phyloP scores from a whole-genome alignment of 208 protist species.

The Balamuthia mandrillaris region DNA sequence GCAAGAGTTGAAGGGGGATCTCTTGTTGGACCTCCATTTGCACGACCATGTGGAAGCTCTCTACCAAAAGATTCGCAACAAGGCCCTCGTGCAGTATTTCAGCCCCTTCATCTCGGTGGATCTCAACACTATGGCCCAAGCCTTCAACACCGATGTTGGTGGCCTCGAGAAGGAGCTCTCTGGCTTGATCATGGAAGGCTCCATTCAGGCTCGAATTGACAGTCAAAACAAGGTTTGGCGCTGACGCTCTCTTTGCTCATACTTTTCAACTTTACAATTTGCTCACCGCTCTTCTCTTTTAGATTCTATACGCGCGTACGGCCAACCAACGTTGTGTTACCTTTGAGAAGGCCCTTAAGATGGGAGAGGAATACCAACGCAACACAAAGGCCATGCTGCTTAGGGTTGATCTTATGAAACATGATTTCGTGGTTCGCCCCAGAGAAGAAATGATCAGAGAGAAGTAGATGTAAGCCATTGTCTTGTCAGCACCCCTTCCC shows the following conservation, averaged over 20 bases:
- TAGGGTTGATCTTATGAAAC: slow-evolving; percentile 57
- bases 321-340: slow-evolving; percentile 65
- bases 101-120: slow-evolving; percentile 74
- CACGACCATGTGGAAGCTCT: slow-evolving; percentile 63
- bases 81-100: slow-evolving; percentile 70
- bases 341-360: slow-evolving; percentile 55
- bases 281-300: no score
- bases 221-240: slow-evolving; percentile 75
- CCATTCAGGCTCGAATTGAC: slow-evolving; percentile 79
- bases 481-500: no score
- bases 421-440: slow-evolving; percentile 47
- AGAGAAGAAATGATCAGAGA: no score
- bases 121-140: slow-evolving; percentile 70
- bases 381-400: slow-evolving; percentile 50
- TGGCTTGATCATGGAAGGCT: slow-evolving; percentile 69
- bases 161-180: slow-evolving; percentile 71
- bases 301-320: slow-evolving; percentile 53
- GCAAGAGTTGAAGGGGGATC: slow-evolving; percentile 57
- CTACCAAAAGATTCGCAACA: slow-evolving; percentile 62
- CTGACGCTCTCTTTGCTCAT: not conserved
- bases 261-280: not conserved
- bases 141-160: slow-evolving; percentile 67
- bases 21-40: slow-evolving; percentile 73
- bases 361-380: slow-evolving; percentile 65
- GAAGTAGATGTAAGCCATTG: no score